These are phyloP conservation scores for Boletus edulis DNA, from an alignment of 768 basidiomycete species.

Conservation along the genomic window DNA sequence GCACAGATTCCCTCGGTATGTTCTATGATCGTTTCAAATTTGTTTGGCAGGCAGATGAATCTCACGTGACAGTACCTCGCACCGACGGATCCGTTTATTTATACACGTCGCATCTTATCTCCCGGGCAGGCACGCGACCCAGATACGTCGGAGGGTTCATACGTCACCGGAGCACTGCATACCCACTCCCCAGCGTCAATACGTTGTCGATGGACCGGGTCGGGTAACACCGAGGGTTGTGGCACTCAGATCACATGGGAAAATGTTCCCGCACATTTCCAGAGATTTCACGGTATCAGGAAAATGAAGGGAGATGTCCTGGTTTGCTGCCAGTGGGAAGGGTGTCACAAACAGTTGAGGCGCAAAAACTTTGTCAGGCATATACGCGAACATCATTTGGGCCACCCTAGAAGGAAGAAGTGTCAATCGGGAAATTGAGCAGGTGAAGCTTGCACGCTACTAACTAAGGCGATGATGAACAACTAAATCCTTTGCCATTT, in stretches of 20 bases:
- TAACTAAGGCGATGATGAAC: too few relatives aligned
- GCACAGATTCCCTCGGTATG: too few relatives aligned
- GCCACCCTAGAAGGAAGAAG: background rate
- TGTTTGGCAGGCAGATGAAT: too few relatives aligned
- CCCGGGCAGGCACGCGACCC: too few relatives aligned
- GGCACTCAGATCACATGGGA: background rate
- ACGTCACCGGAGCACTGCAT: background rate
- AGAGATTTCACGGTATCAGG: background rate
- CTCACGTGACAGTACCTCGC: too few relatives aligned
- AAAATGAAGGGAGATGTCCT: background rate
- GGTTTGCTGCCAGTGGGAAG: background rate
- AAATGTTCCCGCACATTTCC: background rate
- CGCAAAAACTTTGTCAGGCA: slow-evolving; percentile 2
- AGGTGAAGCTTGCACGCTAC: too few relatives aligned
- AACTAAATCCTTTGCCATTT: too few relatives aligned
- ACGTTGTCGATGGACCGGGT: background rate
- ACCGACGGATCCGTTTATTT: too few relatives aligned
- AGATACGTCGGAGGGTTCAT: too few relatives aligned
- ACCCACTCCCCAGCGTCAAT: background rate
- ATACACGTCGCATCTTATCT: too few relatives aligned
- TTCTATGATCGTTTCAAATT: too few relatives aligned
- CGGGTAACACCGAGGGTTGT: background rate
- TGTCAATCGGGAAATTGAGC: background rate
- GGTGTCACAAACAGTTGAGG: background rate
- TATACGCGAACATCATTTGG: slow-evolving; percentile 4